Base-by-base conservation (phyloP, 2,329 filamentous ascomycete genomes). In the Aspergillus sp. region DNA sequence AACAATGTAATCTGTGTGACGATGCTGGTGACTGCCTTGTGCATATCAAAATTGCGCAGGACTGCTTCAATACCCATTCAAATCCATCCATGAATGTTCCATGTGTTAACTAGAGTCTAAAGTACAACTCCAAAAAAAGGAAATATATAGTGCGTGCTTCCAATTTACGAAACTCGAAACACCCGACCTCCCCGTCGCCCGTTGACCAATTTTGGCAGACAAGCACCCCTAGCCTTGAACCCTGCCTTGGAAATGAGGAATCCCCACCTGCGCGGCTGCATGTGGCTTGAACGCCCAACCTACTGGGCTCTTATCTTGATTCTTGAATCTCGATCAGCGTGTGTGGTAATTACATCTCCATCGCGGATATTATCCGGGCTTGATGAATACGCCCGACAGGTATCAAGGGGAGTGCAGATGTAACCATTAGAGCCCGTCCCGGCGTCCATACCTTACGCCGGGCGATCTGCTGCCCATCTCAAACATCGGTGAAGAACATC, bases 191-290 rank as follows among this genome's bases (percentile, higher is more conserved):
- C 12, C 34, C 13, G 6, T 37, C 34, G 34, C 5, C 34, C 34
- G 34, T 37, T 37, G 34, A 37, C 6, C 12, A 13, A n/a, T 37
- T n/a, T 37, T 37, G 6, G 12, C 12, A 24, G 12, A 45, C 19
- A 20, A 45, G 12, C 19, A 20, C 17, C 7, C 27, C 17, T 19
- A 17, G 27, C 8, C 27, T 30, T 30, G 24, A 30, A 30, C 44
- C 34, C 15, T 40, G 48, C 19, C 30, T 34, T 49, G 17, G 7
- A 40, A 51, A 27, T 39, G 8, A 34, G 13, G 27, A 39, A 45
- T 42, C 52, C 44, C 50, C 34, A 49, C 52, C 34, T 41, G 22
- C 19, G 52, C 27, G 27, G 27, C 20, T 49, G 52, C 52, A 55
- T 55, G 45, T 49, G 45, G 52, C 37, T 55, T 48, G 5, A 34